Conservation (phyloP, 129 eudicot species). For the Chrysanthemum lavandulifolium region DNA sequence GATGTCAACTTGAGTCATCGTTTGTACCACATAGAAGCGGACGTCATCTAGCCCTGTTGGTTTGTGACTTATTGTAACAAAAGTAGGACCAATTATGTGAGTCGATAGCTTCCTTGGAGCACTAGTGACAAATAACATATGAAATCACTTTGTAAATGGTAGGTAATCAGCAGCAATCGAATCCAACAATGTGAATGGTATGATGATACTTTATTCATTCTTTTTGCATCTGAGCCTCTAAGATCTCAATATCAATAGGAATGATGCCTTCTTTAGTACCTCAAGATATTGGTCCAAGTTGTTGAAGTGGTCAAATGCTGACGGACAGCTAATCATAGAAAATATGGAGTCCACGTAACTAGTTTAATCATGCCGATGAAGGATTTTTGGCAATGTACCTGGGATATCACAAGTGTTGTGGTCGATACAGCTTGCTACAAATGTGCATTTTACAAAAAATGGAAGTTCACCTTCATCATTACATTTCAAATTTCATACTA, state of each 20-base stretch:
- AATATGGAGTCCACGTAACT: neutral
- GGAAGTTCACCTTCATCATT: conserved; percentile 1
- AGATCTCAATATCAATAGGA: neutral
- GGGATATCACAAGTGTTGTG: neutral
- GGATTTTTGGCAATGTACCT: neutral
- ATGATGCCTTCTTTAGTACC: neutral
- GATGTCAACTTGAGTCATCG: neutral
- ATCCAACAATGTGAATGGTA: neutral
- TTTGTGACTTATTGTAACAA: neutral
- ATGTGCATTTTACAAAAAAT: neutral
- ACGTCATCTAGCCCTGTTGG: neutral
- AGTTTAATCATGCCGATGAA: neutral
- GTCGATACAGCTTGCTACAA: neutral
- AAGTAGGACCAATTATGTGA: neutral
- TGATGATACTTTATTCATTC: neutral
- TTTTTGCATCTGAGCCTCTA: neutral
- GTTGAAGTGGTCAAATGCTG: neutral
- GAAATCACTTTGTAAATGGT: neutral
- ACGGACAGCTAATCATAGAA: neutral
- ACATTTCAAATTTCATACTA: conserved; percentile 2
- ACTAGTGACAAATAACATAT: neutral
- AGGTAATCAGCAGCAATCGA: neutral
- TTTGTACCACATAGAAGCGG: neutral
- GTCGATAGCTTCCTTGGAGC: neutral
- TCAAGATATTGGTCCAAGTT: neutral